These are phyloP conservation scores for Ceriops zippeliana DNA, from an alignment of 345 rosid genomes.

Conservation along the genomic window DNA sequence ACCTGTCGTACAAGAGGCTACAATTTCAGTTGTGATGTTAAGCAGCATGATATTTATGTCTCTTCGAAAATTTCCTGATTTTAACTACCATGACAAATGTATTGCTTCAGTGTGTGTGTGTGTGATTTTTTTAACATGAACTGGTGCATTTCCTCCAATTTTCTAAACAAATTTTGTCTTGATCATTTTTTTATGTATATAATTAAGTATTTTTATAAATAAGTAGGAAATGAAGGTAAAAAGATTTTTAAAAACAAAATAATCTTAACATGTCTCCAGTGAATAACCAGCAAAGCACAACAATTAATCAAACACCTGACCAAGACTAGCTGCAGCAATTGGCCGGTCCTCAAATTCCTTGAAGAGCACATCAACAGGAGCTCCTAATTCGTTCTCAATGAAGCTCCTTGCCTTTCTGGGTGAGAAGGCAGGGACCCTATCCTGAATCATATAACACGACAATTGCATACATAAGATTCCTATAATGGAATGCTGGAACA, in stretches of 20 bases:
- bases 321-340: constrained; percentile 99
- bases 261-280: background rate
- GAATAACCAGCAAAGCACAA: constrained; percentile 3
- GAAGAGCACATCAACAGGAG: constrained; percentile 57
- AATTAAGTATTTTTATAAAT: too few species aligned
- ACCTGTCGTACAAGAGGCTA: too few species aligned
- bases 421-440: constrained; percentile 92
- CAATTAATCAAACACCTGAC: constrained; percentile 71
- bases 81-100: too few species aligned
- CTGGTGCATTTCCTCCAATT: too few species aligned
- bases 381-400: constrained; percentile 75
- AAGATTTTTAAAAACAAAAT: background rate
- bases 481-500: constrained; percentile 1
- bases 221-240: background rate
- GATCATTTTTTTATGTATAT: too few species aligned
- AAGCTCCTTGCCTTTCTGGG: constrained; percentile 71
- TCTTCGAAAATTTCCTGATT: too few species aligned
- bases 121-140: too few species aligned
- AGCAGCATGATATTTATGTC: too few species aligned
- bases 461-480: background rate
- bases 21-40: too few species aligned
- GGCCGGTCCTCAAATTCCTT: constrained; percentile 87
- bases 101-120: too few species aligned
- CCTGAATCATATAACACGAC: constrained; percentile 40
- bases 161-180: too few species aligned